Percentiles rank a stretch among this genome's conserved stretches.
These are phyloP conservation scores for Puccinia horiana DNA, from an alignment of 1,284 basidiomycete species.

Conservation along the genomic window DNA sequence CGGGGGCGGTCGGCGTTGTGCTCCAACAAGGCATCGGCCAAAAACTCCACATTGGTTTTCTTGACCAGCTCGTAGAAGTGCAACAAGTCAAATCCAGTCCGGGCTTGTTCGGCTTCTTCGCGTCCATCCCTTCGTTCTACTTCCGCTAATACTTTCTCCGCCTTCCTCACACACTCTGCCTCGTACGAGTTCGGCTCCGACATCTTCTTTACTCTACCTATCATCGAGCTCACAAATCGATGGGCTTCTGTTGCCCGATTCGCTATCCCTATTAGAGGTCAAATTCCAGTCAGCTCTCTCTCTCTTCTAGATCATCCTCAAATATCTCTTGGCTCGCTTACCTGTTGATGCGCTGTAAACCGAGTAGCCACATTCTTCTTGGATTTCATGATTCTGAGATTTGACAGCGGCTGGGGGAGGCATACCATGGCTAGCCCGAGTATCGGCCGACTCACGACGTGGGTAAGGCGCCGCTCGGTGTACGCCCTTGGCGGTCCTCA, in stretches of 20 bases:
- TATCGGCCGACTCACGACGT: not conserved
- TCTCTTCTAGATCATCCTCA: not conserved
- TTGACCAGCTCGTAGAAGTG: not conserved
- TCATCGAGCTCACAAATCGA: not conserved
- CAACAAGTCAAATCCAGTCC: not conserved
- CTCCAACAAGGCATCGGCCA: slow-evolving; percentile 8
- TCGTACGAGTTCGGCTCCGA: not conserved
- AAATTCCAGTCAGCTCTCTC: not conserved
- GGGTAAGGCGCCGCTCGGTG: slow-evolving; percentile 12
- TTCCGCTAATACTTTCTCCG: not conserved
- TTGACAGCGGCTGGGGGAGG: not conserved
- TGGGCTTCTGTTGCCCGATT: not conserved
- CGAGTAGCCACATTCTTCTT: slow-evolving; percentile 1
- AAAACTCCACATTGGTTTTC: not conserved
- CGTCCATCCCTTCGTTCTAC: not conserved
- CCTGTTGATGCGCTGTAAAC: slow-evolving; percentile 34
- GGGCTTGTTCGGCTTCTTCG: not conserved
- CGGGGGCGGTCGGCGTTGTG: not conserved
- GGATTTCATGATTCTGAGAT: not conserved
- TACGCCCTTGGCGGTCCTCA: not conserved
- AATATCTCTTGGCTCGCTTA: not conserved
- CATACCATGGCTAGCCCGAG: not conserved
- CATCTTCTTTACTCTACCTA: not conserved
- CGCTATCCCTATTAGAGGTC: not conserved
- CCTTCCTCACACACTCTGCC: not conserved